phyloP scores from a whole-genome alignment of 305 asterid genomes.

The Fraxinus angustifolia region DNA sequence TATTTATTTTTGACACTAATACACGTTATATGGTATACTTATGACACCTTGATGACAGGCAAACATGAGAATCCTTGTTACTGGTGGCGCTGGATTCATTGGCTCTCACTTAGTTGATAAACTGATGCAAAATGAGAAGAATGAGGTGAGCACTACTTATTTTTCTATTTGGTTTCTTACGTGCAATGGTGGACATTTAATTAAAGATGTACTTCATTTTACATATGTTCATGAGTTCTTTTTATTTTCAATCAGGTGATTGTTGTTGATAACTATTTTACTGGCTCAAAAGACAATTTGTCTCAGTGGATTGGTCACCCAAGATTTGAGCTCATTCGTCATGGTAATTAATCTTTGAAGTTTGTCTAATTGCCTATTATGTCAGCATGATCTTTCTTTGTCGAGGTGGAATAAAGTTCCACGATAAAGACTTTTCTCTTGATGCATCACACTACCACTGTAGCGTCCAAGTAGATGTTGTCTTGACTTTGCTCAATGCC shows the following conservation, averaged over 20 bases:
- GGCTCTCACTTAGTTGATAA: slow-evolving; percentile 84
- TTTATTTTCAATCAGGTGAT: slow-evolving; percentile 49
- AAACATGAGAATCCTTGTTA: slow-evolving; percentile 77
- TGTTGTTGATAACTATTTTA: slow-evolving; percentile 89
- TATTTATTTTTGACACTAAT: neutral
- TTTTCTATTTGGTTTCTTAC: neutral
- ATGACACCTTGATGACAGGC: slow-evolving; percentile 43
- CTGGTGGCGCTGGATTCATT: slow-evolving; percentile 91
- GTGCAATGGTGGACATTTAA: neutral
- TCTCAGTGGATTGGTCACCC: slow-evolving; percentile 96
- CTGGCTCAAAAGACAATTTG: slow-evolving; percentile 91
- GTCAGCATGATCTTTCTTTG: slow-evolving; percentile 1
- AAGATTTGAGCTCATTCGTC: slow-evolving; percentile 94
- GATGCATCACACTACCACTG: slow-evolving; percentile 12
- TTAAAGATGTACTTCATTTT: neutral
- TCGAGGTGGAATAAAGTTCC: slow-evolving; percentile 13
- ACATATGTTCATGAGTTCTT: neutral
- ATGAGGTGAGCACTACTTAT: slow-evolving; percentile 44
- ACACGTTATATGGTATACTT: neutral
- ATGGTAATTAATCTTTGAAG: slow-evolving; percentile 49
- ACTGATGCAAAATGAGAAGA: slow-evolving; percentile 77
- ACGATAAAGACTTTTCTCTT: slow-evolving; percentile 11
- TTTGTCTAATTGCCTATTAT: slow-evolving; percentile 13
- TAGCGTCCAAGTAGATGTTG: slow-evolving; percentile 2
- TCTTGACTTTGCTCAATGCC: neutral